Conservation (phyloP, 371 early-diverging fungal genomes). For the Phascolomyces articulosus region DNA sequence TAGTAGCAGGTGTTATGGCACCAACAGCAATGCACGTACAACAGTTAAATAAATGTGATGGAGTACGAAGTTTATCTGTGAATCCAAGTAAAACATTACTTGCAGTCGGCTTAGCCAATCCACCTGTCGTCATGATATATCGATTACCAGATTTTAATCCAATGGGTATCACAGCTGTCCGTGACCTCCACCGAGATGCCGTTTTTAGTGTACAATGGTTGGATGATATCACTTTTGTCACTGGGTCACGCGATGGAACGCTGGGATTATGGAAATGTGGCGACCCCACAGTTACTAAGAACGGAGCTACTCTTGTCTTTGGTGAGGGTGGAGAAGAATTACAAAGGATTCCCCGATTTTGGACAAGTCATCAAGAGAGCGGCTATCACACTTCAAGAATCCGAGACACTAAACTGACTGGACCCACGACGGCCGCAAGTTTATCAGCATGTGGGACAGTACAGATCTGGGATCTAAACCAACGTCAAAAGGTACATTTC, state of each 20-base stretch:
- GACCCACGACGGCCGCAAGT: constrained; percentile 14
- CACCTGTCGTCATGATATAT: constrained; percentile 56
- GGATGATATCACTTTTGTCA: constrained; percentile 51
- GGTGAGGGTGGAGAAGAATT: too few relatives aligned
- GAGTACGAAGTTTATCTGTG: constrained; percentile 65
- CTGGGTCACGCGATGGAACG: constrained; percentile 66
- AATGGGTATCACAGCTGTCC: constrained; percentile 17
- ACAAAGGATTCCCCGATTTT: neutral
- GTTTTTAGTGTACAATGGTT: constrained; percentile 68
- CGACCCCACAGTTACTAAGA: neutral
- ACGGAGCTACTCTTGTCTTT: too few relatives aligned
- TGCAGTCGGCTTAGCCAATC: constrained; percentile 65
- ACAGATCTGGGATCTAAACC: constrained; percentile 47
- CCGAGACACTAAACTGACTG: constrained; percentile 8
- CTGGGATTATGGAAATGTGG: constrained; percentile 33
- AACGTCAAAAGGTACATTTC: constrained; percentile 7
- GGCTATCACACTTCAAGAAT: neutral
- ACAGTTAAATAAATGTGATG: constrained; percentile 34
- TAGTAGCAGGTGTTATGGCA: neutral
- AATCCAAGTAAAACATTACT: constrained; percentile 64
- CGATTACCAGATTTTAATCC: constrained; percentile 38
- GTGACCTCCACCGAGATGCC: constrained; percentile 65
- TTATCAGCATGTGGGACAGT: constrained; percentile 38
- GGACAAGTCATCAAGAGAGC: constrained; percentile 17
- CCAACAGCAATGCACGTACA: neutral